phyloP scores from a whole-genome alignment of 2,329 filamentous ascomycete genomes.

The Trichoderma atrobrunneum region DNA sequence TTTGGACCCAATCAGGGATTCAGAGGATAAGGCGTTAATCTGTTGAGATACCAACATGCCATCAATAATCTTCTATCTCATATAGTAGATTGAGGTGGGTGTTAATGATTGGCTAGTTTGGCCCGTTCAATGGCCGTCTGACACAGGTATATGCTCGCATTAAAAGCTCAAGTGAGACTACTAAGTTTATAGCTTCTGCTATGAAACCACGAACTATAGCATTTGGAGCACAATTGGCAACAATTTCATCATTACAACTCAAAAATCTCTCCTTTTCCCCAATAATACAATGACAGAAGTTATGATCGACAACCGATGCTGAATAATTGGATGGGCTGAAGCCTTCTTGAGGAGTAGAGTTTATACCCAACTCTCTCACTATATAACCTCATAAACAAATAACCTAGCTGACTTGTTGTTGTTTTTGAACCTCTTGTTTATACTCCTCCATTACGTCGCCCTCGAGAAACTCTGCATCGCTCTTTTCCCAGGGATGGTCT shows the following conservation, averaged over 20 bases:
- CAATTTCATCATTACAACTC: no score
- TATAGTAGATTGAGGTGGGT: no score
- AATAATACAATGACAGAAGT: not conserved
- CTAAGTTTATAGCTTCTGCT: no score
- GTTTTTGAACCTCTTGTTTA: not conserved
- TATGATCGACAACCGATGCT: not conserved
- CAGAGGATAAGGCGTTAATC: not conserved
- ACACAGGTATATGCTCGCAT: not conserved
- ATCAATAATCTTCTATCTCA: not conserved
- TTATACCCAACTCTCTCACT: not conserved
- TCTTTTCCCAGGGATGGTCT: constrained; percentile 5
- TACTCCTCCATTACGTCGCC: not conserved
- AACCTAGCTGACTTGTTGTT: not conserved
- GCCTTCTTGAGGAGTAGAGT: not conserved
- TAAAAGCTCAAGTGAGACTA: no score
- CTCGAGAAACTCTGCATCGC: not conserved
- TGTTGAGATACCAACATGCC: not conserved
- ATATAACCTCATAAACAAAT: not conserved
- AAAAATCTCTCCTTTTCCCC: not conserved
- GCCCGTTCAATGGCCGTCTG: not conserved
- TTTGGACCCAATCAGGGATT: not conserved
- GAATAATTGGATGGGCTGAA: not conserved
- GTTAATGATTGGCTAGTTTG: not conserved
- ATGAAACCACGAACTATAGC: no score
- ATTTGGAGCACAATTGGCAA: no score